phyloP scores from a whole-genome alignment of 2,329 filamentous ascomycete genomes.

The Tolypocladium inflatum region DNA sequence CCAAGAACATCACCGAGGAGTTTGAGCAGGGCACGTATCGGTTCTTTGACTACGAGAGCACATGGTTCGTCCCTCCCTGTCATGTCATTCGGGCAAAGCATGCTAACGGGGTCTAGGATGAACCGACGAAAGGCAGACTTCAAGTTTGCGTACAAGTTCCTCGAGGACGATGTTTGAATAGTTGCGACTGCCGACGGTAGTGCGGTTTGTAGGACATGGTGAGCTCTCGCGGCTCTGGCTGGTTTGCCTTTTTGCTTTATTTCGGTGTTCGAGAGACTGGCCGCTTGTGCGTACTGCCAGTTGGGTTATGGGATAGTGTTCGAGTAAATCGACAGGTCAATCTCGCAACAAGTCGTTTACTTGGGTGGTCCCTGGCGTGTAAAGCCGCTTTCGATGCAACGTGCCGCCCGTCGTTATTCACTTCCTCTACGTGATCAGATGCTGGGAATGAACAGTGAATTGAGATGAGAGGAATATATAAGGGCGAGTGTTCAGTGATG shows the following conservation, averaged over 20 bases:
- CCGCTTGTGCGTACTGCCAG: neutral
- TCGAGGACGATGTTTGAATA: constrained; percentile 64
- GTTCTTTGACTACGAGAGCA: constrained; percentile 99
- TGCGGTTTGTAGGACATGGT: neutral
- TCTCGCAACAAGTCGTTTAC: neutral
- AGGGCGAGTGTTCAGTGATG: no score
- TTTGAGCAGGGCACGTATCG: constrained; percentile 98
- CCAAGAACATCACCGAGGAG: constrained; percentile 96
- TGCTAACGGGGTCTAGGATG: constrained; percentile 60
- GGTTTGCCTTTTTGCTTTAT: neutral
- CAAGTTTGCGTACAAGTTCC: constrained; percentile 95
- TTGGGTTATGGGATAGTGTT: neutral
- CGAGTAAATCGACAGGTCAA: neutral
- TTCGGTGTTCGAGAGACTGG: neutral
- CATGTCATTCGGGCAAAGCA: neutral
- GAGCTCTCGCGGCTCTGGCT: neutral
- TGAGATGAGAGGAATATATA: no score
- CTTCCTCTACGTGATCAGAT: no score
- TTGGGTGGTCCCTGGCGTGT: neutral
- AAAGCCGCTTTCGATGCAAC: no score
- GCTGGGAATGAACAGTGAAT: no score
- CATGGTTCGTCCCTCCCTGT: constrained; percentile 59
- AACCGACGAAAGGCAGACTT: constrained; percentile 96
- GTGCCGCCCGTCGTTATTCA: neutral
- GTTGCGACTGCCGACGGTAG: neutral